phyloP scores from a whole-genome alignment of 2,329 filamentous ascomycete genomes.

The Alternaria triticimaculans region DNA sequence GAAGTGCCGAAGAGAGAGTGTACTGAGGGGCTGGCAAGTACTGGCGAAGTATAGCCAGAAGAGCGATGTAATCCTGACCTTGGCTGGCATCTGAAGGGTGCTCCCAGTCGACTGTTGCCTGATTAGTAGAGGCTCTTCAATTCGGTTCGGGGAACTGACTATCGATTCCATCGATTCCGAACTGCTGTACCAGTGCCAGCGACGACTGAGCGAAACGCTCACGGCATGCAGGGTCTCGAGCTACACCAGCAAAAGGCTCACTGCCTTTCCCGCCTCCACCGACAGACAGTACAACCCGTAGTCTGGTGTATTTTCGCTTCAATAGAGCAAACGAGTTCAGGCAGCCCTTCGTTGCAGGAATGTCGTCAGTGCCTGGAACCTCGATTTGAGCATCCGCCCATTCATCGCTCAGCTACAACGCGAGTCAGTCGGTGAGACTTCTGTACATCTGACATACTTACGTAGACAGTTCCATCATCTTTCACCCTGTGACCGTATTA shows the following conservation, averaged over 20 bases:
- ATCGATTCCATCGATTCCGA: conserved; percentile 77
- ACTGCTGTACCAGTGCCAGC: conserved; percentile 70
- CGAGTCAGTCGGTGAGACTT: conserved; percentile 23
- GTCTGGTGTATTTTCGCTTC: conserved; percentile 72
- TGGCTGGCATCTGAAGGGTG: conserved; percentile 71
- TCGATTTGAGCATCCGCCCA: conserved; percentile 76
- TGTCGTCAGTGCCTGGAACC: conserved; percentile 66
- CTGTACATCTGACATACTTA: conserved; percentile 57
- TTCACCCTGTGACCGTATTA: conserved; percentile 61
- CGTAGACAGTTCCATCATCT: conserved; percentile 75
- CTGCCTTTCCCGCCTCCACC: conserved; percentile 74
- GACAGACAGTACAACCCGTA: conserved; percentile 79
- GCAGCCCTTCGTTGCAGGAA: conserved; percentile 55
- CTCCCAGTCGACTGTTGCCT: conserved; percentile 76
- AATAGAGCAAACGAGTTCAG: conserved; percentile 75
- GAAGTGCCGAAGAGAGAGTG: conserved; percentile 74
- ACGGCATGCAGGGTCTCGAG: conserved; percentile 64
- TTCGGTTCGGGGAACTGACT: conserved; percentile 55
- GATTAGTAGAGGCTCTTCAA: conserved; percentile 14
- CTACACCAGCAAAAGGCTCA: conserved; percentile 71
- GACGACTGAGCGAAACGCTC: conserved; percentile 76
- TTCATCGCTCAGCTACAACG: conserved; percentile 73
- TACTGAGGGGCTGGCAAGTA: conserved; percentile 73
- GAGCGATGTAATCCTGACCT: conserved; percentile 72
- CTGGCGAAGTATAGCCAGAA: conserved; percentile 70